phyloP scores from a whole-genome alignment of 2,329 filamentous ascomycete species.

The Scedosporium aurantiacum region DNA sequence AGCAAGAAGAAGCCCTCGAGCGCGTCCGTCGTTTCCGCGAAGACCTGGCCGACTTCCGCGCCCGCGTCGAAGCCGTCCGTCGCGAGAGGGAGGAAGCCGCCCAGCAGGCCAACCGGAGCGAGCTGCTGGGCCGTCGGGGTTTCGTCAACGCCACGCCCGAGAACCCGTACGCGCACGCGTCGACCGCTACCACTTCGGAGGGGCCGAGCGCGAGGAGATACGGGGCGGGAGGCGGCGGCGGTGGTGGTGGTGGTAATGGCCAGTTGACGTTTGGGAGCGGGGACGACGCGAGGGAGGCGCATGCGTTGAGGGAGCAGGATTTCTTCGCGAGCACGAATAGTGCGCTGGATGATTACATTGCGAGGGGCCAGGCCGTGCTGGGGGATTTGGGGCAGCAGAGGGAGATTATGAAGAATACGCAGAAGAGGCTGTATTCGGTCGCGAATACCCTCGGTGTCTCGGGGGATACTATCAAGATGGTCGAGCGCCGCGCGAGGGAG shows the following conservation, averaged over 20 bases:
- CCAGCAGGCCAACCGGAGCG: conserved; percentile 56
- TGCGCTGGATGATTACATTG: conserved; percentile 88
- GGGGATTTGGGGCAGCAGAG: conserved; percentile 81
- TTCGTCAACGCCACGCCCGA: conserved; percentile 73
- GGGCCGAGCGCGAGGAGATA: neutral
- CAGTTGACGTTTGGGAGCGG: conserved; percentile 36
- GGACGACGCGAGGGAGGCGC: conserved; percentile 63
- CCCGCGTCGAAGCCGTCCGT: conserved; percentile 68
- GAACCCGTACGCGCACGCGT: conserved; percentile 70
- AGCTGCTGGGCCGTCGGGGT: conserved; percentile 75
- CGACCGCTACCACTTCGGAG: neutral
- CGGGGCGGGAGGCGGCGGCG: neutral
- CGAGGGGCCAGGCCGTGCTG: conserved; percentile 79
- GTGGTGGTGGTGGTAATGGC: conserved; percentile 16
- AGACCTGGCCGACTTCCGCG: conserved; percentile 70
- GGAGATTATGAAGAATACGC: conserved; percentile 91
- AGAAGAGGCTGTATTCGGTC: conserved; percentile 80
- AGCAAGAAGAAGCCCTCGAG: conserved; percentile 83
- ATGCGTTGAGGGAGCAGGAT: conserved; percentile 78
- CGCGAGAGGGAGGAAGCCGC: conserved; percentile 64
- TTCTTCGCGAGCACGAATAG: conserved; percentile 76
- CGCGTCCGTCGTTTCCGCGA: conserved; percentile 74
- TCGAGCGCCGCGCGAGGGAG: conserved; percentile 80
- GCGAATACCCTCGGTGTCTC: conserved; percentile 89
- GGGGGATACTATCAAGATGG: conserved; percentile 94